These are phyloP conservation scores for Saccharomycopsis guyanensis DNA, from an alignment of 805 yeast species.

Conservation along the genomic window DNA sequence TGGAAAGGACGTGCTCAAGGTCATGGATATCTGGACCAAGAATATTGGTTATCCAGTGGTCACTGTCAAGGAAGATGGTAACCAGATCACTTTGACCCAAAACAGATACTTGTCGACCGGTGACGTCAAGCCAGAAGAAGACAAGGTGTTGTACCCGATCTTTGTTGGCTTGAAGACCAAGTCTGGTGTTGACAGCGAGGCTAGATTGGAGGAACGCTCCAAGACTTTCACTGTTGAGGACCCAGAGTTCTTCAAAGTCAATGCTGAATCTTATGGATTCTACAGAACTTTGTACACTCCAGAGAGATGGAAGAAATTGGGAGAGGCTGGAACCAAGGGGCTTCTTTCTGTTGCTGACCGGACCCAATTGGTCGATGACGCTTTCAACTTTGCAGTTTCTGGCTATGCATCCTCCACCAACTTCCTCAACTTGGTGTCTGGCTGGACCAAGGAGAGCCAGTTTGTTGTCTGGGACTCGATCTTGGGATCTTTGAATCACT, in stretches of 20 bases:
- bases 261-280: slow-evolving; percentile 68
- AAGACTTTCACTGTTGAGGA: slow-evolving; percentile 38
- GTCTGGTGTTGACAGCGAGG: slow-evolving; percentile 52
- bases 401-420: slow-evolving; percentile 60
- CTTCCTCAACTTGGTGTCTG: slow-evolving; percentile 49
- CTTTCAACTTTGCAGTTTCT: slow-evolving; percentile 60
- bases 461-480: slow-evolving; percentile 66
- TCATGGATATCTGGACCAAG: slow-evolving; percentile 77
- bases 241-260: slow-evolving; percentile 53
- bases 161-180: slow-evolving; percentile 56
- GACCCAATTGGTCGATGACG: slow-evolving; percentile 76
- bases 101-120: slow-evolving; percentile 70
- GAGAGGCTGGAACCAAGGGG: slow-evolving; percentile 48
- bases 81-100: slow-evolving; percentile 52
- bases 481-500: slow-evolving; percentile 37
- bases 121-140: slow-evolving; percentile 71
- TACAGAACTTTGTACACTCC: slow-evolving; percentile 66
- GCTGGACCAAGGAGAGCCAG: slow-evolving; percentile 52
- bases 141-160: slow-evolving; percentile 60
- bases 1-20: slow-evolving; percentile 62
- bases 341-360: slow-evolving; percentile 67
- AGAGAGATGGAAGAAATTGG: slow-evolving; percentile 63
- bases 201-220: slow-evolving; percentile 46
- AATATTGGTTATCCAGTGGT: slow-evolving; percentile 74
- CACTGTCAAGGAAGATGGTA: slow-evolving; percentile 50